Percentiles rank a stretch among this genome's conserved stretches.
phyloP scores from a whole-genome alignment of 805 yeast genomes.

The Wickerhamiella australiensis region DNA sequence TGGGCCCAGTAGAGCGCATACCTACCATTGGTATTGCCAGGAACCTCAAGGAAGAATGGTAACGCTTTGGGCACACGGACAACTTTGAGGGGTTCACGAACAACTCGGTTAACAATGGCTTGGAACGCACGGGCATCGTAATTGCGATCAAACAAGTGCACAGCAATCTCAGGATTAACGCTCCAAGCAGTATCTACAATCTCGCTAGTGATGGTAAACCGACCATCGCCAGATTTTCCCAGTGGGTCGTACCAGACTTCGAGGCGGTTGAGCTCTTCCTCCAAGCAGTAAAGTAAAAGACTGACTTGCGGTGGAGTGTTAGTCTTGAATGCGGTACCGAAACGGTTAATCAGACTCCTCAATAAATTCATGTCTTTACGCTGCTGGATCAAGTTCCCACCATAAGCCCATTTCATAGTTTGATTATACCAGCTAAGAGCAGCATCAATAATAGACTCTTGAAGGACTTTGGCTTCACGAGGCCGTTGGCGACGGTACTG shows the following conservation, averaged over 20 bases:
- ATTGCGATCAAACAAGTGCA: conserved; percentile 53
- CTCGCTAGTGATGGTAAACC: conserved; percentile 18
- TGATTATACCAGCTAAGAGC: conserved; percentile 68
- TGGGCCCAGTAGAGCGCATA: conserved; percentile 53
- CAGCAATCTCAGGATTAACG: conserved; percentile 61
- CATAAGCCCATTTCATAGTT: conserved; percentile 62
- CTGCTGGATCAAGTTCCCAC: conserved; percentile 62
- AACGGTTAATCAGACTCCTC: conserved; percentile 36
- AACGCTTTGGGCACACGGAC: conserved; percentile 47
- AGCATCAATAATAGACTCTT: conserved; percentile 46
- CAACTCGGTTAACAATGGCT: conserved; percentile 36
- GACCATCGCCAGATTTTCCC: conserved; percentile 12
- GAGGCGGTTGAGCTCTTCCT: conserved; percentile 61
- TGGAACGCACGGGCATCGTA: conserved; percentile 28
- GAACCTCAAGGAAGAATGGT: conserved; percentile 34
- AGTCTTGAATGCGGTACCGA: conserved; percentile 17
- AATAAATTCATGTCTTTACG: conserved; percentile 56
- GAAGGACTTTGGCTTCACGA: conserved; percentile 35
- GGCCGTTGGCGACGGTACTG: conserved; percentile 41
- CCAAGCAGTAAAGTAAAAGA: conserved; percentile 50
- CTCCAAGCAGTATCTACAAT: conserved; percentile 47
- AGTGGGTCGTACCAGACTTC: conserved; percentile 68
- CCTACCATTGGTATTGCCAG: conserved; percentile 19
- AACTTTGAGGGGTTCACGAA: conserved; percentile 47
- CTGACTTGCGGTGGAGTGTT: conserved; percentile 19